Evolutionary conservation across 2,329 filamentous ascomycete genomes (phyloP).

Genomic region (Decorospora gaudefroyi): DNA sequence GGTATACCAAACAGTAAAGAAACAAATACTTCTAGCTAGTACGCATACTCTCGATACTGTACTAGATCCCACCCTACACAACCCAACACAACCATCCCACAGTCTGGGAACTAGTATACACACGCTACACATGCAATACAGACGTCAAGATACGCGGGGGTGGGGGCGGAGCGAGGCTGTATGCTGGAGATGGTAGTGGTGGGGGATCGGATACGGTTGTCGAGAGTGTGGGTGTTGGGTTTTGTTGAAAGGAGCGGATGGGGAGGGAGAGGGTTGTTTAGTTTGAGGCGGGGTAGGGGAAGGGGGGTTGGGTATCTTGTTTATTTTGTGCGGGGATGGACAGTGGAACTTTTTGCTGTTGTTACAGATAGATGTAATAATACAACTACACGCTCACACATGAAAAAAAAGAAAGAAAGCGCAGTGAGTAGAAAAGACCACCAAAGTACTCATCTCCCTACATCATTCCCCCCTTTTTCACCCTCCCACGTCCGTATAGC

Average conservation of each 20-base stretch:
- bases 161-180: neutral
- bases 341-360: no score
- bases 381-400: neutral
- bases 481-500: slow-evolving; percentile 50
- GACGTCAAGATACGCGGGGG: neutral
- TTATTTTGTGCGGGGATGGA: no score
- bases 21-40: no score
- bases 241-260: slow-evolving; percentile 19
- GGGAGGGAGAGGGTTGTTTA: slow-evolving; percentile 25
- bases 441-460: neutral
- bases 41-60: no score
- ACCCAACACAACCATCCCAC: no score
- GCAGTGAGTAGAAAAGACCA: no score
- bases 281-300: no score
- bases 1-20: no score
- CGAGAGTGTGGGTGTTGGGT: slow-evolving; percentile 13
- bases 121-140: neutral
- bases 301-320: no score
- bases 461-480: slow-evolving; percentile 23
- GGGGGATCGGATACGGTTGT: slow-evolving; percentile 18
- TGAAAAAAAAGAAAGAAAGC: neutral
- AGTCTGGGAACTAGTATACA: no score
- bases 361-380: no score
- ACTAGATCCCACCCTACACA: no score
- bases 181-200: neutral